Conservation (phyloP, 2,329 filamentous ascomycete genomes). For the Rasamsonia emersonii region DNA sequence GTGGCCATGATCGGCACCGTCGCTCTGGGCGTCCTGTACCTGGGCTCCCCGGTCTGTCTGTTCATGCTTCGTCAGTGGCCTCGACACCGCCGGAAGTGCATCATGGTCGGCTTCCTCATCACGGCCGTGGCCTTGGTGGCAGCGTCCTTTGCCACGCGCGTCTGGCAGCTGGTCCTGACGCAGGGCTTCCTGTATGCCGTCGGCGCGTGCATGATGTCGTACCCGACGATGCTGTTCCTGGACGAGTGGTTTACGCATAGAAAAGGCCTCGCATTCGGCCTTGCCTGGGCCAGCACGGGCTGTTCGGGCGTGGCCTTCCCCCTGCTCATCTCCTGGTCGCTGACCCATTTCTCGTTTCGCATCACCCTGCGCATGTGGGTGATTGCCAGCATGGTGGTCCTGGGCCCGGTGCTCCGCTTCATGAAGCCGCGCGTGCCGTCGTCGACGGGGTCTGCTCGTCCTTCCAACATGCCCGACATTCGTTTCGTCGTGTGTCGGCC, state of each 20-base stretch:
- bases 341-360: slow-evolving; percentile 18
- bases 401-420: slow-evolving; percentile 30
- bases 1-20: slow-evolving; percentile 1
- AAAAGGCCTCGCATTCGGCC: slow-evolving; percentile 43
- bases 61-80: slow-evolving; percentile 1
- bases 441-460: neutral
- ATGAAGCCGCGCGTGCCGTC: slow-evolving; percentile 30
- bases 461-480: slow-evolving; percentile 13
- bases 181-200: slow-evolving; percentile 1
- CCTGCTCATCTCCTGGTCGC: slow-evolving; percentile 1
- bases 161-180: slow-evolving; percentile 1
- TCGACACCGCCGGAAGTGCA: neutral
- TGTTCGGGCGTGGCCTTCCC: slow-evolving; percentile 19
- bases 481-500: slow-evolving; percentile 27
- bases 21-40: slow-evolving; percentile 1
- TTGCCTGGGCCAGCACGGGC: slow-evolving; percentile 32
- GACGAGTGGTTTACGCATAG: slow-evolving; percentile 44
- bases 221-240: slow-evolving; percentile 39
- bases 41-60: neutral
- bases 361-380: slow-evolving; percentile 39
- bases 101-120: slow-evolving; percentile 3
- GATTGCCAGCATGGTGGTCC: slow-evolving; percentile 27
- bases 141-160: slow-evolving; percentile 4
- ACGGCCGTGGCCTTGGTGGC: slow-evolving; percentile 3
- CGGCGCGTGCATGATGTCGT: slow-evolving; percentile 2